A percentile compares a stretch with the other conserved stretches of the same genome.
These are phyloP conservation scores for Paralagenidium karlingii DNA, from an alignment of 352 stramenopile genomes.

Conservation along the genomic window DNA sequence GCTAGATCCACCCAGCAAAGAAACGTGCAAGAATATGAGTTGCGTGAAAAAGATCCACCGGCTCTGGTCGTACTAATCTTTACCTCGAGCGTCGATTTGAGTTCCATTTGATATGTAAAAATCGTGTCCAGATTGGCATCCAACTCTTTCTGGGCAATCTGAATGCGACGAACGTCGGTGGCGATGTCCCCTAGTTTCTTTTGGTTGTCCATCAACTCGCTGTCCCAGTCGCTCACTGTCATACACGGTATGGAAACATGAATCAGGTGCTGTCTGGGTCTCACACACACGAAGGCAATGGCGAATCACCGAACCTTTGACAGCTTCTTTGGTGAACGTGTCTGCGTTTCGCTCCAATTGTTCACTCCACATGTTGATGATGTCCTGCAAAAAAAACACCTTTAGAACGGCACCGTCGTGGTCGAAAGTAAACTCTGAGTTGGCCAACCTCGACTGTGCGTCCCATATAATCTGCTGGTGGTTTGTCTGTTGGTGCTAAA, in stretches of 20 bases:
- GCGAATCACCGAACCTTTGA: slow-evolving; percentile 40
- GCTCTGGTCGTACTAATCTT: not conserved
- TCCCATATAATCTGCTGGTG: slow-evolving; percentile 73
- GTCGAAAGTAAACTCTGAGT: too few species aligned
- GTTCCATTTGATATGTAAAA: slow-evolving; percentile 81
- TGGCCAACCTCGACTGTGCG: slow-evolving; percentile 60
- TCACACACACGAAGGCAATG: not conserved
- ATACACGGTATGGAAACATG: slow-evolving; percentile 1
- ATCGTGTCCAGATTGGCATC: slow-evolving; percentile 82
- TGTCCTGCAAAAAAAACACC: slow-evolving; percentile 27
- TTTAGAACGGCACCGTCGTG: slow-evolving; percentile 3
- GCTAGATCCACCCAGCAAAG: slow-evolving; percentile 11
- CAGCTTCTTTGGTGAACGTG: slow-evolving; percentile 78
- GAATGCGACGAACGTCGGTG: slow-evolving; percentile 69
- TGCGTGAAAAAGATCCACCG: not conserved
- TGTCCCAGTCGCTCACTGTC: slow-evolving; percentile 75
- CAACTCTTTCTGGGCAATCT: slow-evolving; percentile 77
- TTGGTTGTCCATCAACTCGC: slow-evolving; percentile 75
- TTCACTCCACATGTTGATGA: slow-evolving; percentile 86
- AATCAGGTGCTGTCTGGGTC: not conserved
- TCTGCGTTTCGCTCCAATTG: slow-evolving; percentile 74
- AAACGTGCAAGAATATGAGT: not conserved
- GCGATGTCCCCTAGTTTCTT: slow-evolving; percentile 75
- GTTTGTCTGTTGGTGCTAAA: slow-evolving; percentile 36
- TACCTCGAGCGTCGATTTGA: slow-evolving; percentile 81